Evolutionary conservation across 768 basidiomycete genomes (phyloP).

Genomic region (Suillus discolor): DNA sequence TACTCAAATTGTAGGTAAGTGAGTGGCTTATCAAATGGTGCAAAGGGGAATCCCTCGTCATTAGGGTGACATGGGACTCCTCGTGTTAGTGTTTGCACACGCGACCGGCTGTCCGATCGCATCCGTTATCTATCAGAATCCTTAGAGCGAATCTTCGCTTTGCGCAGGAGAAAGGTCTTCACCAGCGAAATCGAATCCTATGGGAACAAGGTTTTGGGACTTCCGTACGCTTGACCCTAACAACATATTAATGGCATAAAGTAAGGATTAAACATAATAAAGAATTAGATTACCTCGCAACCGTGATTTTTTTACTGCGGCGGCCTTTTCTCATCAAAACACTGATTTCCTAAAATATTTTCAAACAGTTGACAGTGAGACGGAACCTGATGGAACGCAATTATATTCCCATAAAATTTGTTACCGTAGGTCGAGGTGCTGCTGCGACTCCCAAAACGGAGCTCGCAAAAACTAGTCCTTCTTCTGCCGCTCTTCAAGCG

Average conservation of each 20-base stretch:
- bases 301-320: not conserved
- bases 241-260: not conserved
- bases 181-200: not conserved
- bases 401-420: not conserved
- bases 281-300: not conserved
- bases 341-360: not conserved
- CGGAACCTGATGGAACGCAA: not conserved
- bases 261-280: not conserved
- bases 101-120: not conserved
- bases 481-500: not conserved
- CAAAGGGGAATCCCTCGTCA: not conserved
- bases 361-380: not conserved
- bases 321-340: not conserved
- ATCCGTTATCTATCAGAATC: not conserved
- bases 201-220: not conserved
- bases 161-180: not conserved
- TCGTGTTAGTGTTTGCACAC: not conserved
- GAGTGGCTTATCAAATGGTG: not conserved
- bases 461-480: not conserved
- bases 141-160: not conserved
- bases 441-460: not conserved
- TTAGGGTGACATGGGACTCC: not conserved
- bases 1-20: not conserved
- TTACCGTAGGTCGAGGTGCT: not conserved
- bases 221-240: not conserved